Evolutionary conservation across 768 basidiomycete genomes (phyloP).

Genomic region (Boletus fagicola): DNA sequence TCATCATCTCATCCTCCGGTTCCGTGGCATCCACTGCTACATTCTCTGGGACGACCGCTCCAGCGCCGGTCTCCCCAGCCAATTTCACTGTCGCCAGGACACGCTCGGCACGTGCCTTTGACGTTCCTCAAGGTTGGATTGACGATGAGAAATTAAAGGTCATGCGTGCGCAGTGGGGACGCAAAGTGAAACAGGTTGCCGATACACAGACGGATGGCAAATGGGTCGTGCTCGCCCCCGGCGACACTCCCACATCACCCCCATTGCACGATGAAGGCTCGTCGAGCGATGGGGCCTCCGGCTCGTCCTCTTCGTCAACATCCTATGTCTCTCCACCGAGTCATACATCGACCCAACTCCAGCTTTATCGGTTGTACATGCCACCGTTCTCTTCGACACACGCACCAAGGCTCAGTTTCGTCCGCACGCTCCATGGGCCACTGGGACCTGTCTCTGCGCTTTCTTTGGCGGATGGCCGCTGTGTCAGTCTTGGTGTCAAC

Average conservation of each 20-base stretch:
- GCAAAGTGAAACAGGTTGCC: conserved; percentile 68
- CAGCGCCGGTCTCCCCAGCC: conserved; percentile 16
- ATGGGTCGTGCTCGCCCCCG: conserved; percentile 77
- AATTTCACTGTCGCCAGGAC: conserved; percentile 53
- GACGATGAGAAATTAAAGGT: conserved; percentile 58
- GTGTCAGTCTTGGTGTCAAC: conserved; percentile 69
- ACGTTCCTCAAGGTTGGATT: conserved; percentile 70
- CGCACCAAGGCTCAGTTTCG: conserved; percentile 64
- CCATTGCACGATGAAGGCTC: conserved; percentile 11
- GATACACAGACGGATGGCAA: conserved; percentile 82
- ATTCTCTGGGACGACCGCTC: conserved; percentile 5
- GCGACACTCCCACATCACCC: conserved; percentile 32
- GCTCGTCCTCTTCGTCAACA: conserved; percentile 26
- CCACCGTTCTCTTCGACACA: conserved; percentile 52
- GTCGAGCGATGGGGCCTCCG: conserved; percentile 21
- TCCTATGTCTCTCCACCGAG: conserved; percentile 36
- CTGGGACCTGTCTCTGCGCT: conserved; percentile 63
- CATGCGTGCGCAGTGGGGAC: conserved; percentile 76
- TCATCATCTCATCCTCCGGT: conserved; percentile 52
- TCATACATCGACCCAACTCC: conserved; percentile 54
- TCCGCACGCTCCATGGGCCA: conserved; percentile 71
- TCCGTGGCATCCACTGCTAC: conserved; percentile 8
- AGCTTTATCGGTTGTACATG: conserved; percentile 71
- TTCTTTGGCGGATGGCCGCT: conserved; percentile 77
- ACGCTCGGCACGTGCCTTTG: conserved; percentile 66